Conservation (phyloP, 169 alveolate genomes). For the Plasmodium sp. region DNA sequence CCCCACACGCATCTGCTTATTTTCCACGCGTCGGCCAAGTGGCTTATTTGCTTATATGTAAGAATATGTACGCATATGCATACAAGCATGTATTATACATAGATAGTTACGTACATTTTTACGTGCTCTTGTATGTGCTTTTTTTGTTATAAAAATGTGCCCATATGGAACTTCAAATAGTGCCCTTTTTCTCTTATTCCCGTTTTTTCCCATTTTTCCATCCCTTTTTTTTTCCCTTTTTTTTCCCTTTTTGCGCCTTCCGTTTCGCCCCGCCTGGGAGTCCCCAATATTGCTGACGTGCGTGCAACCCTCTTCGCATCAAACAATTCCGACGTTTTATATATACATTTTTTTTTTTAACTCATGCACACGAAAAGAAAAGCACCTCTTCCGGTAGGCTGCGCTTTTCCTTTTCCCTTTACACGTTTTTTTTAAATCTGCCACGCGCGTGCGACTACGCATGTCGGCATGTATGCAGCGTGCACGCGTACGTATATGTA, state of each 20-base stretch:
- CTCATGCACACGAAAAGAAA: background rate
- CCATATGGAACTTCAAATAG: background rate
- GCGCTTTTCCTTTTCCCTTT: background rate
- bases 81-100: background rate
- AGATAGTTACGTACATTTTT: background rate
- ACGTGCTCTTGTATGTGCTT: background rate
- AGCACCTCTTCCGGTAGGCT: background rate
- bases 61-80: background rate
- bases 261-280: background rate
- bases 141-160: background rate
- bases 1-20: background rate
- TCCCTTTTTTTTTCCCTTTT: background rate
- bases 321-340: background rate
- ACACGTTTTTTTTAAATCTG: background rate
- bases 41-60: background rate
- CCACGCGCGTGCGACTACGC: background rate
- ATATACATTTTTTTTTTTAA: background rate
- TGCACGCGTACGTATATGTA: background rate
- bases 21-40: background rate
- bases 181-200: background rate
- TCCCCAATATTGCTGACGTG: background rate
- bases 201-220: background rate
- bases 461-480: background rate
- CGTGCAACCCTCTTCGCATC: background rate
- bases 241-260: background rate